Conservation (phyloP, 495 filamentous ascomycete species). For the Antarctomyces pellizariae region DNA sequence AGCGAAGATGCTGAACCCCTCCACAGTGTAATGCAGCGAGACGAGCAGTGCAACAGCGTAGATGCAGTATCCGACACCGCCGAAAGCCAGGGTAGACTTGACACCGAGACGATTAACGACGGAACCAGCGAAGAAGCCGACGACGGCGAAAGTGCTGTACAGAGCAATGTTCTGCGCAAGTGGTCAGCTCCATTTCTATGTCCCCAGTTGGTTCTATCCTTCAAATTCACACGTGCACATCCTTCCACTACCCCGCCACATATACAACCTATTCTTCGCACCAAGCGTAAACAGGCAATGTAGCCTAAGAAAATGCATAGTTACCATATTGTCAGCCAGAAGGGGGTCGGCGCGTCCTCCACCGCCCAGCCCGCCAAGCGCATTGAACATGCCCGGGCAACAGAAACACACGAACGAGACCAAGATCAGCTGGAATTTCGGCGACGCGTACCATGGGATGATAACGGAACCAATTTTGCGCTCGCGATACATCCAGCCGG, state of each 20-base stretch:
- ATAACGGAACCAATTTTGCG: conserved; percentile 28
- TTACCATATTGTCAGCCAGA: conserved; percentile 45
- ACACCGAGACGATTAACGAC: conserved; percentile 59
- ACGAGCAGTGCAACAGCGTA: conserved; percentile 36
- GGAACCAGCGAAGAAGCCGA: conserved; percentile 71
- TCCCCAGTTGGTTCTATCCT: no score
- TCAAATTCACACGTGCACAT: no score
- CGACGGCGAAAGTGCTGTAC: conserved; percentile 70
- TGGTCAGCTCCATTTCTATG: no score
- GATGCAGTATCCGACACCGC: conserved; percentile 69
- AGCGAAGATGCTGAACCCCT: conserved; percentile 48
- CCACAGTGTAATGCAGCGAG: neutral
- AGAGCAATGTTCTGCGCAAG: no score
- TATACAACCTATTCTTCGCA: no score
- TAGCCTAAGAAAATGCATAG: no score
- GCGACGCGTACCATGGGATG: conserved; percentile 50
- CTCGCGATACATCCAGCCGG: conserved; percentile 47
- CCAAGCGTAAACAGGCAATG: no score
- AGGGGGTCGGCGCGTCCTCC: conserved; percentile 30
- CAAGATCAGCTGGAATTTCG: conserved; percentile 44
- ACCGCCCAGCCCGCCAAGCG: conserved; percentile 6
- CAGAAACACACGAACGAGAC: conserved; percentile 70
- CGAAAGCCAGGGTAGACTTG: conserved; percentile 45
- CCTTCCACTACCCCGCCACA: no score
- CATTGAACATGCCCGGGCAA: conserved; percentile 38